Percentiles rank a stretch among this genome's conserved stretches.
Conservation (phyloP, 306 rosid species). For the Gleditsia sinensis region DNA sequence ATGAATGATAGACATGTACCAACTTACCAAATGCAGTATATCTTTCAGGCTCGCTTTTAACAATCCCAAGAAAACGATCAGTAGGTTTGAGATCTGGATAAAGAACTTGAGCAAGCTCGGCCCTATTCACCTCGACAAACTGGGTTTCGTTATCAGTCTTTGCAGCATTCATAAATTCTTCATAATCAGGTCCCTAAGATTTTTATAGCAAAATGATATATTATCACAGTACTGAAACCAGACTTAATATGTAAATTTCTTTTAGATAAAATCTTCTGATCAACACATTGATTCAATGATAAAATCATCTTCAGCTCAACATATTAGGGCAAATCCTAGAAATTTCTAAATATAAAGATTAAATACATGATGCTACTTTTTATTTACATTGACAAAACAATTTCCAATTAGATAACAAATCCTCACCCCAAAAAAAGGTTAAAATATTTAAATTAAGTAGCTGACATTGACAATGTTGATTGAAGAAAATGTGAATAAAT, state of each 20-base stretch:
- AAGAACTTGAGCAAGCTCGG: slow-evolving; percentile 69
- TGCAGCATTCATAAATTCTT: slow-evolving; percentile 77
- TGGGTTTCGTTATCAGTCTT: slow-evolving; percentile 75
- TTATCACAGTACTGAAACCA: background rate
- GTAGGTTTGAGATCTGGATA: slow-evolving; percentile 60
- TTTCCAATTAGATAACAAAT: background rate
- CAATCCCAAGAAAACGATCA: slow-evolving; percentile 66
- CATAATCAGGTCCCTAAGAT: slow-evolving; percentile 66
- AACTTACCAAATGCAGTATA: slow-evolving; percentile 78
- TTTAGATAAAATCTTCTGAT: background rate
- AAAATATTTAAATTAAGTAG: background rate
- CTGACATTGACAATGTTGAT: background rate
- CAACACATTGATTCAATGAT: background rate
- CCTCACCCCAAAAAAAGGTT: background rate
- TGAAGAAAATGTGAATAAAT: background rate
- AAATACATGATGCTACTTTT: background rate
- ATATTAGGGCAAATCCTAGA: background rate
- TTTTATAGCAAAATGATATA: slow-evolving; percentile 19
- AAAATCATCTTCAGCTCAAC: background rate
- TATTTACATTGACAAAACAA: background rate
- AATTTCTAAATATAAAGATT: background rate
- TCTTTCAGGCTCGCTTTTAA: slow-evolving; percentile 85
- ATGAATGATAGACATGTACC: background rate
- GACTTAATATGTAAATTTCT: background rate
- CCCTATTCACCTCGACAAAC: slow-evolving; percentile 64